Base-by-base conservation (phyloP, 2,329 filamentous ascomycete species). In the Aspergillus tubingensis region DNA sequence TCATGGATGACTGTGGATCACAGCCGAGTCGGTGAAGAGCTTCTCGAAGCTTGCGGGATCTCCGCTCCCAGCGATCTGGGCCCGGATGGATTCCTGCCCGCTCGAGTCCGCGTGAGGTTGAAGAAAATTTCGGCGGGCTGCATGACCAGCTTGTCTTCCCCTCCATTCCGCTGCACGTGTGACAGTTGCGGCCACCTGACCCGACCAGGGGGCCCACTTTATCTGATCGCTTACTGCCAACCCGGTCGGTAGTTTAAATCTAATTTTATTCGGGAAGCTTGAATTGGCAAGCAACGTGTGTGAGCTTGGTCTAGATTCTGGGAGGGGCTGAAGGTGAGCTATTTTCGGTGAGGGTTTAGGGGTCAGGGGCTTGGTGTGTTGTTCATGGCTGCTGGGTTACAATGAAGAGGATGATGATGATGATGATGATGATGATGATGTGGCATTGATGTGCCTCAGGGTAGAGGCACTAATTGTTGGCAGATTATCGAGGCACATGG, bases 181-280 rank as follows among this genome's bases (percentile, higher is more conserved):
- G 21, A 49, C 44, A 36, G 8, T 23, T 10, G n/a, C 25, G n/a
- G 25, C 32, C 47, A 32, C 47, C 47, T 50, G 47, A 50, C 47
- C 47, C 25, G 25, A 21, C 19, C n/a, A 8, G 13, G 21, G 15
- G 47, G n/a, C 15, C 47, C 47, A 50, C 47, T 32, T 27, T 23
- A 27, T 50, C 23, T 21, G 41, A 44, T 44, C 41, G 41, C 17
- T 44, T 36, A 13, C 13, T 36, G 32, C 41, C 41, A 44, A 21
- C 7, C 25, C 25, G n/a, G 17, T 47, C 17, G 10, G 57, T 54
- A 51, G 43, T 41, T 27, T 58, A 53, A 51, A 61, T 13, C 30
- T 57, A 36, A 17, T 43, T 44, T 39, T 38, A 49, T 50, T 44
- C 3, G 10, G 19, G 32, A 36, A 36, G 32, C 32, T 36, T 36